Evolutionary conservation across 2,329 filamentous ascomycete genomes (phyloP).

Genomic region (Ophiostoma australiae): DNA sequence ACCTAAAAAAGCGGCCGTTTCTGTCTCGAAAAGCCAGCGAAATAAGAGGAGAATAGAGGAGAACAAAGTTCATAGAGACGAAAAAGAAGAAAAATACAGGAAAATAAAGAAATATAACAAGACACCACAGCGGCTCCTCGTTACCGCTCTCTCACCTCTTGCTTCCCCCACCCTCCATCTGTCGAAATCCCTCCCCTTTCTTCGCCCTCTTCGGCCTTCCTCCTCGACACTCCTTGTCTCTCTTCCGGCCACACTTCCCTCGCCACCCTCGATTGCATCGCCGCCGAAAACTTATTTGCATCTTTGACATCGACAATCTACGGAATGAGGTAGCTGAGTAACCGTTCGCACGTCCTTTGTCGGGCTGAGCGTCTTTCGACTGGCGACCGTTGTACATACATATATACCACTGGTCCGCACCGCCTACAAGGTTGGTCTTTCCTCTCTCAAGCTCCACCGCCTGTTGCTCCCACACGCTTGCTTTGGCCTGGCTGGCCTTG

Average conservation of each 20-base stretch:
- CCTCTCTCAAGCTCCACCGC: conserved; percentile 15
- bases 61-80: not conserved
- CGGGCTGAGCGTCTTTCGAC: conserved; percentile 43
- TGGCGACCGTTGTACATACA: conserved; percentile 1
- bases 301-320: conserved; percentile 1
- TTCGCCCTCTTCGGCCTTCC: not conserved
- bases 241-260: not conserved
- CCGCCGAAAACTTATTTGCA: not conserved
- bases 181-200: not conserved
- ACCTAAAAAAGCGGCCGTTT: conserved; percentile 17
- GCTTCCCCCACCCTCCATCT: not conserved
- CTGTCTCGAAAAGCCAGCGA: conserved; percentile 16
- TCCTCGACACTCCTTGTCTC: not conserved
- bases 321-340: conserved; percentile 57
- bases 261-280: not conserved
- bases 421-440: conserved; percentile 15
- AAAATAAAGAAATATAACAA: not conserved
- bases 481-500: not conserved
- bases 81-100: not conserved
- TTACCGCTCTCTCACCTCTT: not conserved
- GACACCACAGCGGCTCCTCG: not conserved
- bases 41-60: not conserved
- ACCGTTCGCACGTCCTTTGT: conserved; percentile 55
- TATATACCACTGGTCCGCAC: conserved; percentile 13
- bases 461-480: not conserved